Base-by-base conservation (phyloP, 1,284 basidiomycete genomes). In the Malassezia arunalokei region DNA sequence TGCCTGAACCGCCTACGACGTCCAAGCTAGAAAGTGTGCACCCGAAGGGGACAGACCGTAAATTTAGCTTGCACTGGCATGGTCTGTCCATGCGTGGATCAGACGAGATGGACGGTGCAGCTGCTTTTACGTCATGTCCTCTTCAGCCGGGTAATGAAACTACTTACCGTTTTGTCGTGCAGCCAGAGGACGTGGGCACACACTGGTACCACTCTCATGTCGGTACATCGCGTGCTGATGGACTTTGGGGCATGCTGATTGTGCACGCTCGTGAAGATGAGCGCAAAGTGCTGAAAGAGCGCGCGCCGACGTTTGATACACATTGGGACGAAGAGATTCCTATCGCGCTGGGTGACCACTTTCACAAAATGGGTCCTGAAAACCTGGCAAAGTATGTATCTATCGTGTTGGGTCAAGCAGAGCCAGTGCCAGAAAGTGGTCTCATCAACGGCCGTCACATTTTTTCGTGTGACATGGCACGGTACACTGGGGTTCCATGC, bases 361-460 rank as follows among this genome's bases (percentile, higher is more conserved):
- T 63, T 40, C 64, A 67, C 41, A 56, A 61, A 39, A 56, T 53
- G 27, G 57, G 62, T 31, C 54, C 60, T 15, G 48, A 57, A n/a
- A 62, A 60, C 29, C 54, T 59, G 8, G 31, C 37, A 1, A 44
- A 58, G 46, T 56, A 63, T 28, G 51, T 66, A 4, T 59, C 59
- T 4, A 3, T 44, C 58, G 2, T 58, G 53, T 14, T 67, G 71
- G 50, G 56, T 61, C 14, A 66, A 62, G 69, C 65, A 14, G 64
- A 68, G 8, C 64, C 65, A 3, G 65, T 67, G 4, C 74, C 77
- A 0, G 66, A 79, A 47, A 73, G 76, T 0, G 79, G 78, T 2
- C 65, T 80, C 20, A 75, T 82, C 64, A 81, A 82, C 48, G 80
- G 80, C 1, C 58, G 67, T 20, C 80, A 79, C 5, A 71, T 76